phyloP scores from a whole-genome alignment of 1,284 basidiomycete species.

The Vanrija sp. region DNA sequence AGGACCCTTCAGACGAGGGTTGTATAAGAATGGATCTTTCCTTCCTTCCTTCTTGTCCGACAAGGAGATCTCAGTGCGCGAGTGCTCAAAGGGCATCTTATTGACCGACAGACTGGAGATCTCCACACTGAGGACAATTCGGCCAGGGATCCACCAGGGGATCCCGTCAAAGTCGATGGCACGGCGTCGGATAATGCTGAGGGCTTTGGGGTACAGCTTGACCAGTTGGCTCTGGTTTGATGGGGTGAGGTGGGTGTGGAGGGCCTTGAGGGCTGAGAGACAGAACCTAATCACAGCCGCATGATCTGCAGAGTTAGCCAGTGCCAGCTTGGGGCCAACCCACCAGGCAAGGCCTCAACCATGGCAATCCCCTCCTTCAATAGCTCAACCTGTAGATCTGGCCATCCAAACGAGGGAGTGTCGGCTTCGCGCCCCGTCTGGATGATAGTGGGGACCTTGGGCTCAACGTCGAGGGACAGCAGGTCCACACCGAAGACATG shows the following conservation, averaged over 20 bases:
- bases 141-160: constrained; percentile 74
- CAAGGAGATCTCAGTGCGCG: constrained; percentile 31
- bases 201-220: constrained; percentile 62
- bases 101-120: constrained; percentile 69
- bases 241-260: constrained; percentile 63
- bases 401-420: constrained; percentile 69
- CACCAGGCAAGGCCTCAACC: constrained; percentile 85
- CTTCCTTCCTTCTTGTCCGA: constrained; percentile 20
- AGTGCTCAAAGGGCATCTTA: constrained; percentile 68
- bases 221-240: constrained; percentile 76
- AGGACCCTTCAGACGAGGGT: constrained; percentile 62
- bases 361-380: constrained; percentile 86
- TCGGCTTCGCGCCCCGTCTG: constrained; percentile 24
- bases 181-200: constrained; percentile 68
- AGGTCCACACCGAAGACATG: constrained; percentile 51
- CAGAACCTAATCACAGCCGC: constrained; percentile 30
- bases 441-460: not conserved
- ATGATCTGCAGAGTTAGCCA: constrained; percentile 14
- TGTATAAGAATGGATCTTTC: constrained; percentile 80
- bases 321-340: constrained; percentile 25
- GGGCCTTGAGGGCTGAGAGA: constrained; percentile 66
- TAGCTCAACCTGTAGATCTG: constrained; percentile 84
- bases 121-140: constrained; percentile 72
- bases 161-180: constrained; percentile 62
- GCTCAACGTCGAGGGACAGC: constrained; percentile 6